Evolutionary conservation across 768 basidiomycete species (phyloP).

Genomic region (Lactarius tabidus): DNA sequence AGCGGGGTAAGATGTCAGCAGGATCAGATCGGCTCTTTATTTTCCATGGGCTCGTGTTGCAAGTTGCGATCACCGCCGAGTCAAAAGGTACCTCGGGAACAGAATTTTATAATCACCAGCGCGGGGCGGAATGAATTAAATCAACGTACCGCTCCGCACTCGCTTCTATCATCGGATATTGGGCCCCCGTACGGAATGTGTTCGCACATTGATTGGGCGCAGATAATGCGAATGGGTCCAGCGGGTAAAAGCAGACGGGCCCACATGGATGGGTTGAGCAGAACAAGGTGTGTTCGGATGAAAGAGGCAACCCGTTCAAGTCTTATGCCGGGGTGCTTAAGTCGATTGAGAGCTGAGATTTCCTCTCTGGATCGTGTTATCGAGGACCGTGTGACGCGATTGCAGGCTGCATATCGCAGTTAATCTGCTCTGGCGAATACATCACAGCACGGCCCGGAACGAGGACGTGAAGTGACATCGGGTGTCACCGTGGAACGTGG

Average conservation of each 20-base stretch:
- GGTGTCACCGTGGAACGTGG: background rate
- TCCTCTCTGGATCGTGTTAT: background rate
- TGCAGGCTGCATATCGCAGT: background rate
- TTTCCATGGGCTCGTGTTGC: background rate
- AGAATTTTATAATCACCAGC: background rate
- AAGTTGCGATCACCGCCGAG: background rate
- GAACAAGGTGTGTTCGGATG: background rate
- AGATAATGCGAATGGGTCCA: background rate
- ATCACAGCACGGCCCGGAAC: background rate
- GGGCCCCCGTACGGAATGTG: background rate
- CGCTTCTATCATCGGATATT: background rate
- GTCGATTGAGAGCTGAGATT: background rate
- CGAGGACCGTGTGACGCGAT: conserved; percentile 18
- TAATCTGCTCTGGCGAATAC: background rate
- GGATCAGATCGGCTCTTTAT: background rate
- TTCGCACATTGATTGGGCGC: background rate
- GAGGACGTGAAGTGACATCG: background rate
- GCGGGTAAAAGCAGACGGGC: background rate
- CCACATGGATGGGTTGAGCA: background rate
- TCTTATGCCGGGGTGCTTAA: background rate
- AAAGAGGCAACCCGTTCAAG: background rate
- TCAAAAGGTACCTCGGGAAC: background rate
- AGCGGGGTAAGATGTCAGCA: background rate
- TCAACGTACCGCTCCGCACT: background rate
- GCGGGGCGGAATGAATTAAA: background rate